Evolutionary conservation across 768 basidiomycete species (phyloP).

Genomic region (Pisolithus orientalis): DNA sequence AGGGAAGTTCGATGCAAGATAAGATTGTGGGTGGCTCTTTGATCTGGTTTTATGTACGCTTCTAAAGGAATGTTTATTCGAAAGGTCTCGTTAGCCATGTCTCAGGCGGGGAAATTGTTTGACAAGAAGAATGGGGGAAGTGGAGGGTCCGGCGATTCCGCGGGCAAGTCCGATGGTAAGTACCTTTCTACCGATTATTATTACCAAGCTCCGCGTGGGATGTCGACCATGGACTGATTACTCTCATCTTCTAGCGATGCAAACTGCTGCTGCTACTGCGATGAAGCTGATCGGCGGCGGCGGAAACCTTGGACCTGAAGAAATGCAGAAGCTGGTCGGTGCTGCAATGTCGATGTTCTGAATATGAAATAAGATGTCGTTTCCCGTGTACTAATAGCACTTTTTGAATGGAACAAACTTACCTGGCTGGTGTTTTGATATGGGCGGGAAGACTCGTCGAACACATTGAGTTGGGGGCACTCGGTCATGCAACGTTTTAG

Average conservation of each 20-base stretch:
- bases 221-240: not conserved
- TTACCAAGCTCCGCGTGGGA: not conserved
- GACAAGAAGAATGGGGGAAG: slow-evolving; percentile 24
- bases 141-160: slow-evolving; percentile 3
- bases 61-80: not conserved
- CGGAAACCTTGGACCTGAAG: slow-evolving; percentile 21
- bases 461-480: too few species aligned
- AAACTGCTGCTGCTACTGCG: slow-evolving; percentile 24
- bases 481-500: too few species aligned
- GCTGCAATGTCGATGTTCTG: slow-evolving; percentile 22
- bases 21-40: slow-evolving; percentile 18
- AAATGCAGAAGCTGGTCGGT: slow-evolving; percentile 22
- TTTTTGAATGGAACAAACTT: too few species aligned
- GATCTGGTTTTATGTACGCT: not conserved
- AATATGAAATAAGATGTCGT: not conserved
- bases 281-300: slow-evolving; percentile 23
- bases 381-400: too few species aligned
- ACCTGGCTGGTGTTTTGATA: too few species aligned
- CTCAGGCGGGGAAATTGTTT: slow-evolving; percentile 26
- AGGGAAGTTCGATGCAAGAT: slow-evolving; percentile 21
- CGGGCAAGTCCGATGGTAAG: slow-evolving; percentile 24
- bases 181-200: not conserved
- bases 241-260: slow-evolving; percentile 18
- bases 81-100: slow-evolving; percentile 26
- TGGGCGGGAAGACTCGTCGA: too few species aligned